Conservation (phyloP, 768 basidiomycete species). For the Tricholoma bakamatsutake region DNA sequence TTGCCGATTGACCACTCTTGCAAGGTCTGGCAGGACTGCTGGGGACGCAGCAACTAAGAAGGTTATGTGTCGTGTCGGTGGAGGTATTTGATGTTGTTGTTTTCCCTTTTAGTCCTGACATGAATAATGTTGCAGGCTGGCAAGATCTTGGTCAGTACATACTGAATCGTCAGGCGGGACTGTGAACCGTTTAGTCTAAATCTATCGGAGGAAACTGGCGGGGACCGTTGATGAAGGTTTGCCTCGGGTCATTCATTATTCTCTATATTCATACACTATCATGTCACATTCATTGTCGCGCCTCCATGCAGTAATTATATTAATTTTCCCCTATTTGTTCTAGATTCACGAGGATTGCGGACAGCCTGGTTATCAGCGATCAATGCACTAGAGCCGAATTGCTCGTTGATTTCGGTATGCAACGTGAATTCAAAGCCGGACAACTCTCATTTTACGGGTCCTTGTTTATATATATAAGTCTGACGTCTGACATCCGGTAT, state of each 20-base stretch:
- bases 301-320: slow-evolving; percentile 16
- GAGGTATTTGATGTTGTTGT: slow-evolving; percentile 44
- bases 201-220: neutral
- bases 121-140: slow-evolving; percentile 48
- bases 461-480: too few relatives aligned
- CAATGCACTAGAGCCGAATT: neutral
- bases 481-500: neutral
- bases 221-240: slow-evolving; percentile 8
- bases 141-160: slow-evolving; percentile 76
- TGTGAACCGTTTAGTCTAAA: slow-evolving; percentile 25
- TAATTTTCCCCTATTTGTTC: slow-evolving; percentile 10
- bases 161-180: slow-evolving; percentile 68
- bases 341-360: neutral
- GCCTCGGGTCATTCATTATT: slow-evolving; percentile 11
- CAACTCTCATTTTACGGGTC: too few relatives aligned
- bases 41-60: slow-evolving; percentile 63
- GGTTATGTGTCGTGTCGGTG: slow-evolving; percentile 89
- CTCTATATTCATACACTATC: slow-evolving; percentile 19
- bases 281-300: slow-evolving; percentile 16
- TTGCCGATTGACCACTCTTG: slow-evolving; percentile 74
- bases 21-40: slow-evolving; percentile 48
- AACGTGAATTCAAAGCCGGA: too few relatives aligned
- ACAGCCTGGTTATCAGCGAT: neutral
- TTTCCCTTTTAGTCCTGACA: slow-evolving; percentile 6
- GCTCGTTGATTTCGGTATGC: neutral